Conservation (phyloP, 2,329 filamentous ascomycete species). For the Xylaria sp. region DNA sequence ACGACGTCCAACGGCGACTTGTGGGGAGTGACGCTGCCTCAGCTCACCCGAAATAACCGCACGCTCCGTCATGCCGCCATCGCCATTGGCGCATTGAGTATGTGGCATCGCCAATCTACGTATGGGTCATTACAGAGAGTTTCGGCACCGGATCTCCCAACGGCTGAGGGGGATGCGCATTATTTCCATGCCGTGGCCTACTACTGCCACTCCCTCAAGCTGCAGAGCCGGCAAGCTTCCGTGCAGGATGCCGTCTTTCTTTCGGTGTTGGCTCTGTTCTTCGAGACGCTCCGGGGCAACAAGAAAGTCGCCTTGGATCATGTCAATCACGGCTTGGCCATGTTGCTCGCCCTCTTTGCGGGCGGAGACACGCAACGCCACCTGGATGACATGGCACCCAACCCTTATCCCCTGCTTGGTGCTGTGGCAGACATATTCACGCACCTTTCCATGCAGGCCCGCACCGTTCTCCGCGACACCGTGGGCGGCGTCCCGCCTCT, state of each 20-base stretch:
- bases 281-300: slow-evolving; percentile 38
- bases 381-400: slow-evolving; percentile 24
- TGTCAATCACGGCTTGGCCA: slow-evolving; percentile 40
- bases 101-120: slow-evolving; percentile 26
- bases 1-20: slow-evolving; percentile 30
- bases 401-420: slow-evolving; percentile 30
- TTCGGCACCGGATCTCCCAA: slow-evolving; percentile 4
- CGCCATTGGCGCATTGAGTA: slow-evolving; percentile 36
- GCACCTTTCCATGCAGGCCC: slow-evolving; percentile 27
- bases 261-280: slow-evolving; percentile 37
- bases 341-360: slow-evolving; percentile 38
- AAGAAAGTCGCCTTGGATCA: slow-evolving; percentile 39
- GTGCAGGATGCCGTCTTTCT: slow-evolving; percentile 37
- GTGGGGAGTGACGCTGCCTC: slow-evolving; percentile 37
- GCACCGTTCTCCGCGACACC: slow-evolving; percentile 27
- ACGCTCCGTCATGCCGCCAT: slow-evolving; percentile 38
- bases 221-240: slow-evolving; percentile 32
- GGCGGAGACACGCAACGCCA: slow-evolving; percentile 22
- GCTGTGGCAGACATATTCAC: slow-evolving; percentile 31
- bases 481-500: slow-evolving; percentile 27
- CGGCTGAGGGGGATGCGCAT: slow-evolving; percentile 20
- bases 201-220: slow-evolving; percentile 40
- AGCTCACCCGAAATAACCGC: slow-evolving; percentile 33
- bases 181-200: slow-evolving; percentile 41
- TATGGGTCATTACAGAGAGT: slow-evolving; percentile 9